Evolutionary conservation across 805 yeast species (phyloP), one percentile per base, ranked within the genome.

Genomic region (Teunomyces tritomae): DNA sequence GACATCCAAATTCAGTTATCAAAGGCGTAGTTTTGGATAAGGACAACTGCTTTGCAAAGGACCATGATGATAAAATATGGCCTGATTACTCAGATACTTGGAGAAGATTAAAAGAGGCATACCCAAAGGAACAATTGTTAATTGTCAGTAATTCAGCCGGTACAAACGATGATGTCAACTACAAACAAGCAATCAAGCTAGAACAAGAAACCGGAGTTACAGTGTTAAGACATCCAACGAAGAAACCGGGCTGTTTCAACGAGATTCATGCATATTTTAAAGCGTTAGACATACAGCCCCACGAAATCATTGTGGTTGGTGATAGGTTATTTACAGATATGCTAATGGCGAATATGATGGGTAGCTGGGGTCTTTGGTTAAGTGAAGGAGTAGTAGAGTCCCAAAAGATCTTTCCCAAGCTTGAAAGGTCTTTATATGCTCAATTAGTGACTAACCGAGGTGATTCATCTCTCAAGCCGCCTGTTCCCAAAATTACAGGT

Each of bases 61-160:
- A 91, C 30, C 87, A 88, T 47, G 87, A 83, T 50, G 86, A 84
- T 50, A 78, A 80, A 49, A 87, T 92, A 1, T 90, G 89, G 87
- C 89, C 87, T 0, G 87, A 70, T 1, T 91, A 90, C 27, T 40
- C 58, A 55, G 65, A 59, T 10, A 59, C 63, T 9, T 89, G 94
- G 89, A 64, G 68, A 5, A 56, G 61, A n/a, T 65, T 89, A 43
- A 72, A 73, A 37, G 55, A 64, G n/a, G 56, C 64, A 1, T 89
- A 85, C 57, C 89, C 94, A 0, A 80, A 74, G 30, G 84, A 82
- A 4, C 72, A 73, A 8, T 63, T 91, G 16, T 70, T 89, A 32
- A 85, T 92, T 8, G 96, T 92, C 3, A 86, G 96, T 57, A 92
- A 92, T 59, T 87, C 96, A 0, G 97, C 98, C 0, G 99, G 99